Evolutionary conservation across 768 basidiomycete genomes (phyloP), one percentile per base, ranked within the genome.

Genomic region (Lyophyllum decastes): DNA sequence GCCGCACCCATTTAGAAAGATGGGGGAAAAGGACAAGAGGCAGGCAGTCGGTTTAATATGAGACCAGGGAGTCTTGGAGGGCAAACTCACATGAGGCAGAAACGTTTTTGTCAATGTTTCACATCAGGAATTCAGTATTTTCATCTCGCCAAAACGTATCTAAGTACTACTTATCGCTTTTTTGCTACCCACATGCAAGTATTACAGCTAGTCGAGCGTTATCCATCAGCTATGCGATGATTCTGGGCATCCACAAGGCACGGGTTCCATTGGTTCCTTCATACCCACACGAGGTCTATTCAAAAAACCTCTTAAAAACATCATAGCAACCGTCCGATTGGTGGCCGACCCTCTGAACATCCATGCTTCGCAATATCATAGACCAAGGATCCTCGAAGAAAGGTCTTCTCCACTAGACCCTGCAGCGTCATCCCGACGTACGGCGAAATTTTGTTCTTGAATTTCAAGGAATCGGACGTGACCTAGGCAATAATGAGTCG

Each of bases 381-480:
- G 0, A 89, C 82, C 45, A 89, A 69, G 17, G 69, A 63, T 2
- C 94, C 95, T 4, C 94, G 83, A n/a, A 98, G 75, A 70, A 83
- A 92, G 0, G 92, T 94, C 71, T 87, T 77, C 58, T 84, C 76
- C 34, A 95, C 91, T n/a, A 76, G 75, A 0, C 96, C 96, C 16
- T 64, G 75, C 44, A 97, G 78, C 17, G 66, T 78, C 65, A 83
- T 76, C 4, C 94, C 95, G 63, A 91, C 83, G 69, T 95, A 98
- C 2, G 96, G 92, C 3, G 92, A 92, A 19, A 97, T 67, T 72
- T 95, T 95, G 76, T 98, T 98, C 79, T 94, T 97, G 82, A 96
- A 98, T 52, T 87, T 80, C 12, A 98, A 77, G 12, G 72, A 66
- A 9, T 89, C 87, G 66, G 82, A 82, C 25, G 86, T 87, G 22